A percentile compares a stretch with the other conserved stretches of the same genome.
Conservation (phyloP, 1,139 yeast species). For the Lodderomyces margitis region DNA sequence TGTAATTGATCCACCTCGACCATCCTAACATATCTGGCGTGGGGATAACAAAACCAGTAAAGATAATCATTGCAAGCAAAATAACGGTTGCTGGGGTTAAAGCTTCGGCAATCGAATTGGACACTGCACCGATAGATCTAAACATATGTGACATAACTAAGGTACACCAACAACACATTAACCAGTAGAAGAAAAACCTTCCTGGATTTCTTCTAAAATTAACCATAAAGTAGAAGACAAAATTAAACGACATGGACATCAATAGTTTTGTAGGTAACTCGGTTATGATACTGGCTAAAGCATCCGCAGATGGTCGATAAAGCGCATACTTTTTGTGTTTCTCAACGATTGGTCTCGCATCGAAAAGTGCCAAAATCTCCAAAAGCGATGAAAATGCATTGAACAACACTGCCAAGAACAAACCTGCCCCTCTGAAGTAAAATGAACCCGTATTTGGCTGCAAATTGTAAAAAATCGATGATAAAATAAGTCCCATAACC, state of each 20-base stretch:
- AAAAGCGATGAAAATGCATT: conserved; percentile 57
- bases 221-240: conserved; percentile 58
- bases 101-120: conserved; percentile 54
- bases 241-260: conserved; percentile 43
- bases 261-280: conserved; percentile 55
- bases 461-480: conserved; percentile 55
- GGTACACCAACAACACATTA: conserved; percentile 41
- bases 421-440: conserved; percentile 54
- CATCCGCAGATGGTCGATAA: conserved; percentile 66
- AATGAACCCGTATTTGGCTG: conserved; percentile 48
- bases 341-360: conserved; percentile 56
- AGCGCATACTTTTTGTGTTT: conserved; percentile 63
- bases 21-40: conserved; percentile 58
- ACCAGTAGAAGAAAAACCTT: conserved; percentile 54
- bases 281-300: conserved; percentile 54
- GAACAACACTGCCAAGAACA: conserved; percentile 56
- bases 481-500: conserved; percentile 32
- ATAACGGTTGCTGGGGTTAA: conserved; percentile 60
- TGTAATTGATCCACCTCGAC: conserved; percentile 60
- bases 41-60: conserved; percentile 60
- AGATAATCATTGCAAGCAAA: conserved; percentile 51
- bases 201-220: conserved; percentile 57
- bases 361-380: conserved; percentile 55
- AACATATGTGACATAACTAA: conserved; percentile 57
- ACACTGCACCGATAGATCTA: conserved; percentile 56